A percentile compares a stretch with the other conserved stretches of the same genome.
Evolutionary conservation across 2,329 filamentous ascomycete genomes (phyloP).

Genomic region (Colletotrichum orchidophilum): DNA sequence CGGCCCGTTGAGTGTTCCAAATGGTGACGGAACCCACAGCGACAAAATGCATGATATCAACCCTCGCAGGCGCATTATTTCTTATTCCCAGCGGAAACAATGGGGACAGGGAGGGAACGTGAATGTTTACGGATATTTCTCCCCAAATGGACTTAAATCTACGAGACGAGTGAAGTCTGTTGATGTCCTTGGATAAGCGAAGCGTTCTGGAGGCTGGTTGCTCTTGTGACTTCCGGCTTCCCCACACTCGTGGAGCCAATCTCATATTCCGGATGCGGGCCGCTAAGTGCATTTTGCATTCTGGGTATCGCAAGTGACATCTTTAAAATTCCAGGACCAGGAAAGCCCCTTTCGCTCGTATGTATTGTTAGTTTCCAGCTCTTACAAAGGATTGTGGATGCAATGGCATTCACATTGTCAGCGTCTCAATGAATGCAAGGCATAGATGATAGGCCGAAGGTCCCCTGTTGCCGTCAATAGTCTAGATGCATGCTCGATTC

Average conservation of each 20-base stretch:
- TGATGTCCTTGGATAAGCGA: neutral
- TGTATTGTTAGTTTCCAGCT: neutral
- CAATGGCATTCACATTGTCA: neutral
- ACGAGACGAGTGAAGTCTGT: neutral
- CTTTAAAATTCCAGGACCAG: neutral
- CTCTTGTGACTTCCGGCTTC: neutral
- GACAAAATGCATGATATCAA: slow-evolving; percentile 2
- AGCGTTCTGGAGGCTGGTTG: neutral
- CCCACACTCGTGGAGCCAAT: neutral
- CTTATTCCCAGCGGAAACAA: slow-evolving; percentile 8
- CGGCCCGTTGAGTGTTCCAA: slow-evolving; percentile 3
- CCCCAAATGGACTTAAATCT: neutral
- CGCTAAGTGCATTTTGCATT: neutral
- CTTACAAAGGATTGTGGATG: too few relatives aligned
- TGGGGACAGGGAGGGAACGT: neutral
- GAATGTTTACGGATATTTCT: neutral
- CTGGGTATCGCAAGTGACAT: neutral
- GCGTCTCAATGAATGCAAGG: neutral
- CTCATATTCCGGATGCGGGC: neutral
- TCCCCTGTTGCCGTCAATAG: too few relatives aligned
- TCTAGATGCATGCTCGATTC: neutral
- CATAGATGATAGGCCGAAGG: neutral
- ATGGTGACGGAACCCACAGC: neutral
- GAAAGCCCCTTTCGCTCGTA: neutral
- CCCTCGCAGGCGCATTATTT: slow-evolving; percentile 9